Conservation (phyloP, 1,139 yeast species). For the Candida dubliniensis region DNA sequence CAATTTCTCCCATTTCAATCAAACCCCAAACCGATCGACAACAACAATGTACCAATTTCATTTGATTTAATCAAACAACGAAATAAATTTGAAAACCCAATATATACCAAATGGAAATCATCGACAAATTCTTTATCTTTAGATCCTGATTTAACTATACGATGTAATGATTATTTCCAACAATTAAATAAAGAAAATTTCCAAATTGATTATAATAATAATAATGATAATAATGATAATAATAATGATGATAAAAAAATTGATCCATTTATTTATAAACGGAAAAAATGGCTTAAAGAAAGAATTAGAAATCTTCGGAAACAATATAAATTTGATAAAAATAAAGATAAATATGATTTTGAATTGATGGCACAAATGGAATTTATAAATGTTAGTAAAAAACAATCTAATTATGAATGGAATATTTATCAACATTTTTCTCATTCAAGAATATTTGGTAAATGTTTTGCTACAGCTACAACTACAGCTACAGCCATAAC, state of each 20-base stretch:
- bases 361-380: slow-evolving; percentile 13
- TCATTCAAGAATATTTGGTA: slow-evolving; percentile 33
- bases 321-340: slow-evolving; percentile 15
- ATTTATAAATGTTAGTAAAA: slow-evolving; percentile 12
- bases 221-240: slow-evolving; percentile 16
- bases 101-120: slow-evolving; percentile 15
- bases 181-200: background rate
- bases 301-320: slow-evolving; percentile 14
- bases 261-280: slow-evolving; percentile 26
- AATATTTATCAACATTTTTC: slow-evolving; percentile 22
- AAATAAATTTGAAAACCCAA: slow-evolving; percentile 14
- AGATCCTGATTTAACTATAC: slow-evolving; percentile 4
- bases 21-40: background rate
- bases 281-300: slow-evolving; percentile 27
- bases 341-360: slow-evolving; percentile 13
- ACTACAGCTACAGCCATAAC: slow-evolving; percentile 9
- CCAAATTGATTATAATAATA: slow-evolving; percentile 17
- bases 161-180: slow-evolving; percentile 21
- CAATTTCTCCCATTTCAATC: too few species aligned
- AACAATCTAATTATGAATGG: slow-evolving; percentile 23
- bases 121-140: slow-evolving; percentile 1
- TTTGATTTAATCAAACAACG: slow-evolving; percentile 15
- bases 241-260: slow-evolving; percentile 16
- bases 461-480: slow-evolving; percentile 23
- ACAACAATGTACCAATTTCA: background rate